A percentile compares a stretch with the other conserved stretches of the same genome.
Evolutionary conservation across 305 asterid species (phyloP).

Genomic region (Fraxinus angustifolia): DNA sequence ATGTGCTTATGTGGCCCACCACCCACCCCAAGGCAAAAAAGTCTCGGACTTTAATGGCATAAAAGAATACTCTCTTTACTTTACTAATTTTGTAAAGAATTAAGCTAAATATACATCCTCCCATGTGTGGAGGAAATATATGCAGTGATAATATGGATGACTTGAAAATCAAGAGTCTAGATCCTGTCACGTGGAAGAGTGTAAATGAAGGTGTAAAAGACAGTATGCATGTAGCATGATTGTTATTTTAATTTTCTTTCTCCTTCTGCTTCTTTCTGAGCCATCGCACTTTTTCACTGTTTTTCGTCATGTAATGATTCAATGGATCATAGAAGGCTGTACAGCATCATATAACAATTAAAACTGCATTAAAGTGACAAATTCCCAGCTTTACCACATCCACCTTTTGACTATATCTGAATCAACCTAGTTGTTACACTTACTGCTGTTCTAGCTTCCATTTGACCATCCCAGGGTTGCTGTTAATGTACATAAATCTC

Average conservation of each 20-base stretch:
- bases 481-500: background rate
- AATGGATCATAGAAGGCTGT: slow-evolving; percentile 15
- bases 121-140: no score
- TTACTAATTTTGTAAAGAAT: no score
- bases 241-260: background rate
- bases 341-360: slow-evolving; percentile 15
- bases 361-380: background rate
- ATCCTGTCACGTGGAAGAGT: no score
- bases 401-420: background rate
- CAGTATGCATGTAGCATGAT: no score
- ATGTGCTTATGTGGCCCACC: slow-evolving; percentile 22
- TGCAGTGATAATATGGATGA: no score
- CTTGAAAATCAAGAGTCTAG: no score
- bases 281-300: background rate
- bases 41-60: slow-evolving; percentile 38
- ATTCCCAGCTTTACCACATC: background rate
- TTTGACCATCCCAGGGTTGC: background rate
- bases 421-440: slow-evolving; percentile 15
- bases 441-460: background rate
- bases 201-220: no score
- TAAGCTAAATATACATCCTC: no score
- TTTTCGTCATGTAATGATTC: slow-evolving; percentile 5
- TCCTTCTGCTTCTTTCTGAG: background rate
- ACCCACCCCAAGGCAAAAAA: slow-evolving; percentile 40
- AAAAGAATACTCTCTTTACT: slow-evolving; percentile 24